These are phyloP conservation scores for Omphalea diandra DNA, from an alignment of 441 rosid genomes.

Conservation along the genomic window DNA sequence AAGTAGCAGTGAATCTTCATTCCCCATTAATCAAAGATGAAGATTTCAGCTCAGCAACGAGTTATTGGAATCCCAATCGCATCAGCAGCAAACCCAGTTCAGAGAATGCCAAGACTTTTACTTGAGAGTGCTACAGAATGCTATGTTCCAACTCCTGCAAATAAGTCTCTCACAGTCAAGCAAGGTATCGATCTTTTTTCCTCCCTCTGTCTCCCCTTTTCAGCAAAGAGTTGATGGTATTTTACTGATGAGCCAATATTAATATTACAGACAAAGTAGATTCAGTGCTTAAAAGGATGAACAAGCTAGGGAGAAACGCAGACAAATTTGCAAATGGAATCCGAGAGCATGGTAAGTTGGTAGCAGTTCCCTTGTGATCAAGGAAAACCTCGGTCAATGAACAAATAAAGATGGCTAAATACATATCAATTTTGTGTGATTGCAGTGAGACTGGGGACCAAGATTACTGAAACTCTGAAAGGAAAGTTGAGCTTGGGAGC, in stretches of 20 bases:
- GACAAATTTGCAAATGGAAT: slow-evolving; percentile 45
- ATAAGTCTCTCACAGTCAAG: slow-evolving; percentile 30
- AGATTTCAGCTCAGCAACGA: slow-evolving; percentile 30
- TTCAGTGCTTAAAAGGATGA: slow-evolving; percentile 39
- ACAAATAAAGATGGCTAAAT: not conserved
- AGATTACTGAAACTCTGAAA: slow-evolving; percentile 56
- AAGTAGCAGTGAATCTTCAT: slow-evolving; percentile 1
- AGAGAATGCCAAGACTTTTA: slow-evolving; percentile 32
- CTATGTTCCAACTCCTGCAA: slow-evolving; percentile 34
- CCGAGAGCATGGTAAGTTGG: slow-evolving; percentile 46
- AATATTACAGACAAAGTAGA: slow-evolving; percentile 31
- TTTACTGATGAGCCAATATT: slow-evolving; percentile 4
- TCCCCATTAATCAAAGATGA: slow-evolving; percentile 24
- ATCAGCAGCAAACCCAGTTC: slow-evolving; percentile 17
- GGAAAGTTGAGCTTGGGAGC: slow-evolving; percentile 70
- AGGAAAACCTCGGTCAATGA: not conserved
- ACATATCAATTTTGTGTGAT: not conserved
- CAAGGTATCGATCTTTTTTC: slow-evolving; percentile 17
- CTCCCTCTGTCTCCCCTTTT: not conserved
- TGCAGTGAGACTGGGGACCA: slow-evolving; percentile 50
- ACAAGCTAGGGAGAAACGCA: slow-evolving; percentile 49
- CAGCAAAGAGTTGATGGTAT: not conserved
- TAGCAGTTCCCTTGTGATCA: not conserved
- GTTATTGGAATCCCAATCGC: slow-evolving; percentile 33
- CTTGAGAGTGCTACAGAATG: slow-evolving; percentile 24